These are phyloP conservation scores for Nemania sp. DNA, from an alignment of 2,329 filamentous ascomycete genomes.

Conservation along the genomic window DNA sequence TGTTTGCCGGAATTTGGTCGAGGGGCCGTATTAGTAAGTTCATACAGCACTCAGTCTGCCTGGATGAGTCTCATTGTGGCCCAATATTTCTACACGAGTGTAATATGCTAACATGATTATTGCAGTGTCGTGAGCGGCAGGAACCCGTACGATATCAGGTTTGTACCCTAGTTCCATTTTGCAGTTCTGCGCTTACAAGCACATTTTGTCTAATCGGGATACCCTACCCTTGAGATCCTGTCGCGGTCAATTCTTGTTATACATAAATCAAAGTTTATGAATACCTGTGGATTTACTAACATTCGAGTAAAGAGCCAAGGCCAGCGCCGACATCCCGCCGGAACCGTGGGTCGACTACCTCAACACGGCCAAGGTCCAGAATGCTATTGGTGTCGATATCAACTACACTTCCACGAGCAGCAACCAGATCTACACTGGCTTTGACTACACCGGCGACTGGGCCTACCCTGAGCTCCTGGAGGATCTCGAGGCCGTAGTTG, in stretches of 20 bases:
- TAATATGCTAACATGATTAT: constrained; percentile 1
- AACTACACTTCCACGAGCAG: constrained; percentile 54
- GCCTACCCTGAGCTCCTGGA: constrained; percentile 64
- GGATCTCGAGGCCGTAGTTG: constrained; percentile 62
- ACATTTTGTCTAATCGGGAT: not conserved
- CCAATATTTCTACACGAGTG: no score
- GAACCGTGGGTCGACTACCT: constrained; percentile 66
- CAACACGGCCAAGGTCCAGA: constrained; percentile 57
- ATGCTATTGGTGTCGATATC: constrained; percentile 58
- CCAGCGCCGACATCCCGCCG: constrained; percentile 63
- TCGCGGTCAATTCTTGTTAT: no score
- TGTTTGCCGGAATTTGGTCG: constrained; percentile 60
- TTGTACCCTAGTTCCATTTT: not conserved
- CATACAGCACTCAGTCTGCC: not conserved
- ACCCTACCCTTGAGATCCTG: no score
- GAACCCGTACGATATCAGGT: constrained; percentile 61
- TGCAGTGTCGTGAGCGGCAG: constrained; percentile 47
- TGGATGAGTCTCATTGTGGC: not conserved
- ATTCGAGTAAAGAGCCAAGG: constrained; percentile 43
- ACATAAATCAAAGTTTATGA: not conserved
- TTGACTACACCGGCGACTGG: constrained; percentile 60
- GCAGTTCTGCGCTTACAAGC: not conserved
- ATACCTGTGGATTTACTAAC: not conserved
- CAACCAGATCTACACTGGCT: constrained; percentile 50
- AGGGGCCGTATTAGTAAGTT: constrained; percentile 56